These are phyloP conservation scores for Circinella umbellata DNA, from an alignment of 371 early-diverging fungal genomes.

Conservation along the genomic window DNA sequence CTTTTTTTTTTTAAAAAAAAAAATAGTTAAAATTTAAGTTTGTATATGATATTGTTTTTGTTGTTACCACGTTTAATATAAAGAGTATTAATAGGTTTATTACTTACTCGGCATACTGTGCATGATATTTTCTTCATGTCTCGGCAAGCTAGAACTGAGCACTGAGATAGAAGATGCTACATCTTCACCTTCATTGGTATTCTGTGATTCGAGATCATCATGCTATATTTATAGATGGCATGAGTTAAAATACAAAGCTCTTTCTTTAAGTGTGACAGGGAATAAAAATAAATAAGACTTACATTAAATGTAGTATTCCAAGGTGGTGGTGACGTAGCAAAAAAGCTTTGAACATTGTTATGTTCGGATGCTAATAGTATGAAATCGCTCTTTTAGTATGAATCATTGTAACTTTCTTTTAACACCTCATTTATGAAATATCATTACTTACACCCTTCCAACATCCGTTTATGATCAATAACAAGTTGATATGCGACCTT, in stretches of 20 bases:
- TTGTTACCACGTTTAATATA: too few relatives aligned
- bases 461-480: conserved; percentile 81
- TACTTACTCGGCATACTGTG: conserved; percentile 14
- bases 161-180: conserved; percentile 66
- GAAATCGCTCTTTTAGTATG: not conserved
- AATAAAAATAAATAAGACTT: conserved; percentile 6
- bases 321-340: conserved; percentile 69
- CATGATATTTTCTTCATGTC: conserved; percentile 28
- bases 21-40: not conserved
- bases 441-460: conserved; percentile 62
- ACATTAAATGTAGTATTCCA: conserved; percentile 61
- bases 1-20: conserved; percentile 1
- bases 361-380: conserved; percentile 31
- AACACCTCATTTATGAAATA: too few relatives aligned
- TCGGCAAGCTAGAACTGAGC: conserved; percentile 69
- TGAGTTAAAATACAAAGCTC: too few relatives aligned
- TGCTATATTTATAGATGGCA: not conserved
- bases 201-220: conserved; percentile 9
- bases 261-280: not conserved
- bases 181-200: conserved; percentile 30
- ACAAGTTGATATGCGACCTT: conserved; percentile 95
- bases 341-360: conserved; percentile 64
- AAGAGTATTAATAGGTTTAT: not conserved
- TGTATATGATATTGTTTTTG: too few relatives aligned
- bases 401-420: too few relatives aligned